Percentiles rank a stretch among this genome's conserved stretches.
Evolutionary conservation across 441 rosid genomes (phyloP).

Genomic region (Kokia cookei): DNA sequence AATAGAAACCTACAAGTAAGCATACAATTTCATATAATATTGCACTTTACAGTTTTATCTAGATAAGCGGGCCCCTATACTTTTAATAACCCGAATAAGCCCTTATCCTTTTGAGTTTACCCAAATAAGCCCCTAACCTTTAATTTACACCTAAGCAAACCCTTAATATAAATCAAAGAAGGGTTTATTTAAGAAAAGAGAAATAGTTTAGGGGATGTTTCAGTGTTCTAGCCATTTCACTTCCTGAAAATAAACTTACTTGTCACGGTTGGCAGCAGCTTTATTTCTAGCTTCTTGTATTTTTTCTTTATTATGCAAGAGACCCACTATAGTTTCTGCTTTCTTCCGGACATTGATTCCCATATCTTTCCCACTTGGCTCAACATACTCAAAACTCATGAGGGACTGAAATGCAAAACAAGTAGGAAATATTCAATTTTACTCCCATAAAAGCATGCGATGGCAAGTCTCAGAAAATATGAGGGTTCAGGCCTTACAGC

Average conservation of each 20-base stretch:
- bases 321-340: conserved; percentile 68
- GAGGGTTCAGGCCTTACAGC: conserved; percentile 57
- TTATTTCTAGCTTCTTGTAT: conserved; percentile 83
- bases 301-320: conserved; percentile 79
- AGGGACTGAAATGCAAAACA: conserved; percentile 54
- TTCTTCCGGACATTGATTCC: conserved; percentile 97
- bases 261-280: conserved; percentile 89
- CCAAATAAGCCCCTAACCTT: not conserved
- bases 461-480: not conserved
- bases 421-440: conserved; percentile 14
- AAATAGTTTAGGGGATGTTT: not conserved
- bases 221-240: not conserved
- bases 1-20: conserved; percentile 7
- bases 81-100: not conserved
- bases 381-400: conserved; percentile 78
- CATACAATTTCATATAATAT: not conserved
- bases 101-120: not conserved
- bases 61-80: not conserved
- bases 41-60: not conserved
- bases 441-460: not conserved
- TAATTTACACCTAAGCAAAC: not conserved
- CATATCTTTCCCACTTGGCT: conserved; percentile 92
- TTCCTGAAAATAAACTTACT: conserved; percentile 42
- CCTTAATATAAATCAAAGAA: not conserved
- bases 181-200: not conserved